Evolutionary conservation across 2,329 filamentous ascomycete genomes (phyloP).

Genomic region (Gliomastix tumulicola): DNA sequence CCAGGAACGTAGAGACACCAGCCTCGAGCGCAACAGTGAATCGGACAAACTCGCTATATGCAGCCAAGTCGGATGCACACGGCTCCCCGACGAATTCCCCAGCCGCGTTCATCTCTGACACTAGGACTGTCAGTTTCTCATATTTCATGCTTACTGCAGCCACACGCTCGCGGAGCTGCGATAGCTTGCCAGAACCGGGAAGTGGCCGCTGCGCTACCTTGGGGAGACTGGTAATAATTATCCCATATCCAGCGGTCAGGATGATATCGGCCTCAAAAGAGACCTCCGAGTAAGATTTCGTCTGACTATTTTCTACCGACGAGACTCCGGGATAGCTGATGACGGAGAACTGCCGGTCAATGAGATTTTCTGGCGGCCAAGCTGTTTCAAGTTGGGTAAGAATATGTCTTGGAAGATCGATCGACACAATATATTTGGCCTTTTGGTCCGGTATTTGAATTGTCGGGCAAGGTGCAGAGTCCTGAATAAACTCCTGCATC

Average conservation of each 20-base stretch:
- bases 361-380: background rate
- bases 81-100: constrained; percentile 33
- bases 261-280: constrained; percentile 65
- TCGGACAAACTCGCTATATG: constrained; percentile 40
- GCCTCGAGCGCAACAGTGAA: constrained; percentile 36
- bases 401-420: background rate
- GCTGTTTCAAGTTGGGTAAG: background rate
- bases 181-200: constrained; percentile 36
- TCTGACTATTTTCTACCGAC: too few relatives aligned
- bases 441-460: too few relatives aligned
- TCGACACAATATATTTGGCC: background rate
- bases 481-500: too few relatives aligned
- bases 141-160: constrained; percentile 49
- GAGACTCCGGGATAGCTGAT: too few relatives aligned
- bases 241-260: constrained; percentile 59
- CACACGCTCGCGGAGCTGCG: constrained; percentile 49
- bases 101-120: constrained; percentile 44
- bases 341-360: background rate
- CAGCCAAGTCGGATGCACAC: constrained; percentile 30
- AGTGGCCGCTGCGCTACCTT: constrained; percentile 65
- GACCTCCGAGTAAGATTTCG: constrained; percentile 54
- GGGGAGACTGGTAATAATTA: constrained; percentile 66
- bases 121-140: constrained; percentile 59
- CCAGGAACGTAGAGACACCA: constrained; percentile 32
- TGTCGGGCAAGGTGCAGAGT: too few relatives aligned